Evolutionary conservation across 169 alveolate species (phyloP), one percentile per base, ranked within the genome.

Genomic region (Perkinsus marinus): DNA sequence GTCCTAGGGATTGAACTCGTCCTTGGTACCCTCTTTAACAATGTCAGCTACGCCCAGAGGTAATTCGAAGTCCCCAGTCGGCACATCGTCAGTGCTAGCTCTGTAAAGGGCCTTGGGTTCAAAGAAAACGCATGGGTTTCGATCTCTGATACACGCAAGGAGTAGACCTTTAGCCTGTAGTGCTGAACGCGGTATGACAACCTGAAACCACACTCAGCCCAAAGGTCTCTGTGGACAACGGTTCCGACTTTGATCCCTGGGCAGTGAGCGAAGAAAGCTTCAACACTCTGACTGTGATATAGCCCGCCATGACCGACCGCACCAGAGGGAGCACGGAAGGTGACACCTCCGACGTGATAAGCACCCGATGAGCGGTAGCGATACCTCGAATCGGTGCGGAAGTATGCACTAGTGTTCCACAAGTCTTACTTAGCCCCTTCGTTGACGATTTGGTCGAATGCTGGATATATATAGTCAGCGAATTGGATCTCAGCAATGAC

Each of bases 271-370:
- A 98, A 98, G 94, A 96, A 97, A 5, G 99, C 99, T 94, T 98
- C 99, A 46, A 99, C 99, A 43, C 98, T 94, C 94, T 98, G 98
- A 39, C 99, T 97, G 94, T 98, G 99, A 95, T 98, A 98, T 47
- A 96, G 94, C 19, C 99, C 99, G n/a, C 99, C 99, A 94, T 98
- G 99, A 6, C 99, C 99, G 37, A 98, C 99, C 36, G 99, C 99
- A 39, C 99, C 99, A 96, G 98, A 98, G 0, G 99, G 96, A 19
- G 99, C 94, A 89, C 99, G 95, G 89, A 98, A 94, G 68, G 98
- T 97, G 68, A 97, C 94, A 89, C 95, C 94, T 36, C 99, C 99
- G 90, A 98, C 98, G 93, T 98, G 96, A 94, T 97, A 97, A 92
- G 95, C 94, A 89, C 97, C 96, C 17, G 99, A 99, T 39, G 99